Percentiles rank a stretch among this genome's conserved stretches.
phyloP scores from a whole-genome alignment of 805 yeast species.

The Suhomyces pyralidae region DNA sequence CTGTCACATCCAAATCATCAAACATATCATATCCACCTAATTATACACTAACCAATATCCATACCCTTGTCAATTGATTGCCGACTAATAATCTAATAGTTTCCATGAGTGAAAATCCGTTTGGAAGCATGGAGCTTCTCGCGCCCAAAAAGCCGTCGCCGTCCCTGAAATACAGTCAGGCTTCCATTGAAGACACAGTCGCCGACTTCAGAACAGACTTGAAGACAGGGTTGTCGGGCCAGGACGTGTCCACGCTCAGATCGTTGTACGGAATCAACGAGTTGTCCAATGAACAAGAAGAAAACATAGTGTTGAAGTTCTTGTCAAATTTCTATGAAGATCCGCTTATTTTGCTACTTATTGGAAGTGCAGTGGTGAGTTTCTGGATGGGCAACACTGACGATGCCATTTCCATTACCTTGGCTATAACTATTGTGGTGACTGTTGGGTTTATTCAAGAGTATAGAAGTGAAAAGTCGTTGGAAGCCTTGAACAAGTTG shows the following conservation, averaged over 20 bases:
- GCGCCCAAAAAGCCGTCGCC: conserved; percentile 41
- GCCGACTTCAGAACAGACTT: conserved; percentile 60
- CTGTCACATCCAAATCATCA: too few relatives aligned
- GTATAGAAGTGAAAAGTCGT: conserved; percentile 88
- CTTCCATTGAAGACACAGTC: conserved; percentile 64
- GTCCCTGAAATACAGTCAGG: conserved; percentile 60
- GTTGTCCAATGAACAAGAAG: conserved; percentile 72
- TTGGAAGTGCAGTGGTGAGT: conserved; percentile 85
- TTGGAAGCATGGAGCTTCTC: conserved; percentile 18
- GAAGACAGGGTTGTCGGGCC: conserved; percentile 58
- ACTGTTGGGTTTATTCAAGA: conserved; percentile 98
- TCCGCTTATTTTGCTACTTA: conserved; percentile 81
- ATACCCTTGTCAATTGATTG: too few relatives aligned
- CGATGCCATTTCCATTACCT: conserved; percentile 90
- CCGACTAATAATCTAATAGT: too few relatives aligned
- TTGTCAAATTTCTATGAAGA: conserved; percentile 80
- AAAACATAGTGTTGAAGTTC: conserved; percentile 68
- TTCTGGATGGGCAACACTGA: conserved; percentile 94
- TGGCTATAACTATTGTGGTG: conserved; percentile 90
- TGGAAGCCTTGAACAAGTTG: conserved; percentile 86
- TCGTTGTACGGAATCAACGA: conserved; percentile 80
- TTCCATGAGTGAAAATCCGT: conserved; percentile 44
- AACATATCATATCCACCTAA: too few relatives aligned
- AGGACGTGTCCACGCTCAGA: conserved; percentile 71
- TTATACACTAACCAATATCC: too few relatives aligned